Conservation (phyloP, 2,329 filamentous ascomycete genomes). For the Verticillium nubilum region DNA sequence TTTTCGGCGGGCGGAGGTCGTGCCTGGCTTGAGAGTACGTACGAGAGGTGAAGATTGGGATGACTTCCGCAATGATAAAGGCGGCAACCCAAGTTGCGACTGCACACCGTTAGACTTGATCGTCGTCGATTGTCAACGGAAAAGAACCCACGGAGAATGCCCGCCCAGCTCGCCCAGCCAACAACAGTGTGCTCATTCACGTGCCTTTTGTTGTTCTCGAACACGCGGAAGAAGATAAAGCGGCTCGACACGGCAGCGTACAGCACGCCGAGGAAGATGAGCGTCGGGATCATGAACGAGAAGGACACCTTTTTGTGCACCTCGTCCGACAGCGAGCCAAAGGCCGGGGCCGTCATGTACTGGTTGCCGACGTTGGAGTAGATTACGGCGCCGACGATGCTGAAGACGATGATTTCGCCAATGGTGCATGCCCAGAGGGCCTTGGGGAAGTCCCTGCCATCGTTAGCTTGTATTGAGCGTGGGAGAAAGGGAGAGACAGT, state of each 20-base stretch:
- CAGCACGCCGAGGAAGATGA: conserved; percentile 86
- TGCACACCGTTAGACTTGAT: conserved; percentile 12
- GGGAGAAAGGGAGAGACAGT: too few relatives aligned
- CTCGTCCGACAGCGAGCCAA: conserved; percentile 71
- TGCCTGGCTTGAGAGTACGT: conserved; percentile 29
- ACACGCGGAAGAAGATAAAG: conserved; percentile 88
- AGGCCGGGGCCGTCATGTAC: conserved; percentile 83
- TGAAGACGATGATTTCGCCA: conserved; percentile 81
- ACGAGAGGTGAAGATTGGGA: conserved; percentile 84
- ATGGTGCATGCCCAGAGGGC: conserved; percentile 88
- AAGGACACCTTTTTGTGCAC: conserved; percentile 81
- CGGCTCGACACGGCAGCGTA: conserved; percentile 87
- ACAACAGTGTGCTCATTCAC: conserved; percentile 74
- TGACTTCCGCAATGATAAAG: conserved; percentile 88
- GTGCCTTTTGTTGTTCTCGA: conserved; percentile 67
- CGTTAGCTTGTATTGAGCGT: too few relatives aligned
- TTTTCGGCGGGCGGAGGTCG: conserved; percentile 3
- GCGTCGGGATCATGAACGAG: conserved; percentile 91
- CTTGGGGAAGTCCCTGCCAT: conserved; percentile 86
- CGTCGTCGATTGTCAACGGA: not conserved
- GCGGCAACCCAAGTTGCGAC: conserved; percentile 75
- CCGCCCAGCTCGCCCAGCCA: conserved; percentile 76
- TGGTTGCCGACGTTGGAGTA: conserved; percentile 87
- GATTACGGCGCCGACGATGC: conserved; percentile 71
- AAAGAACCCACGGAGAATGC: conserved; percentile 53